These are phyloP conservation scores for Yamadazyma spencermartinsiae DNA, from an alignment of 1,139 yeast species.

Conservation along the genomic window DNA sequence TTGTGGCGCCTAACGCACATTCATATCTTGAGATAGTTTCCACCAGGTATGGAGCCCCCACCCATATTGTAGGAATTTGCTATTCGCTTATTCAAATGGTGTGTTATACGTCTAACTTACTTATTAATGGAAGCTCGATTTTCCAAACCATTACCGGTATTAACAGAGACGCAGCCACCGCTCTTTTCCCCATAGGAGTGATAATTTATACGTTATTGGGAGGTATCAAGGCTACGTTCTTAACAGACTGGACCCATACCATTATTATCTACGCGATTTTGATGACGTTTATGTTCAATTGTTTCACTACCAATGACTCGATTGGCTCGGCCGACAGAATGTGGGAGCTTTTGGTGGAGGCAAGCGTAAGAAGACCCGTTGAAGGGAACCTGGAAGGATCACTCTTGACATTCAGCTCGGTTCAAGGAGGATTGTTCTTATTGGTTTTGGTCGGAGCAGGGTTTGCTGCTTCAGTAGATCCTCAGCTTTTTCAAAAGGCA, in stretches of 20 bases:
- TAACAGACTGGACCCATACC: constrained; percentile 49
- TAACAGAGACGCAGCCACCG: constrained; percentile 20
- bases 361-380: constrained; percentile 36
- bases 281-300: constrained; percentile 41
- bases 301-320: constrained; percentile 38
- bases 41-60: constrained; percentile 60
- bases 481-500: constrained; percentile 42
- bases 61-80: constrained; percentile 17
- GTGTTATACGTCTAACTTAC: constrained; percentile 18
- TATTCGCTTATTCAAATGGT: constrained; percentile 21
- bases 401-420: constrained; percentile 46
- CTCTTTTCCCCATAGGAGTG: constrained; percentile 55
- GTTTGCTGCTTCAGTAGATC: constrained; percentile 38
- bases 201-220: constrained; percentile 47
- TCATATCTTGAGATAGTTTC: constrained; percentile 71
- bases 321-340: constrained; percentile 49
- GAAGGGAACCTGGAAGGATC: constrained; percentile 48
- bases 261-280: constrained; percentile 39
- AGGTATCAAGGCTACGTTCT: constrained; percentile 47
- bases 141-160: constrained; percentile 20
- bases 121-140: constrained; percentile 19
- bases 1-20: constrained; percentile 74
- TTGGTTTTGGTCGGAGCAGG: constrained; percentile 18
- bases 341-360: constrained; percentile 42
- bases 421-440: constrained; percentile 39